Evolutionary conservation across 805 yeast species (phyloP), one percentile per base, ranked within the genome.

Genomic region (Candida glaebosa): DNA sequence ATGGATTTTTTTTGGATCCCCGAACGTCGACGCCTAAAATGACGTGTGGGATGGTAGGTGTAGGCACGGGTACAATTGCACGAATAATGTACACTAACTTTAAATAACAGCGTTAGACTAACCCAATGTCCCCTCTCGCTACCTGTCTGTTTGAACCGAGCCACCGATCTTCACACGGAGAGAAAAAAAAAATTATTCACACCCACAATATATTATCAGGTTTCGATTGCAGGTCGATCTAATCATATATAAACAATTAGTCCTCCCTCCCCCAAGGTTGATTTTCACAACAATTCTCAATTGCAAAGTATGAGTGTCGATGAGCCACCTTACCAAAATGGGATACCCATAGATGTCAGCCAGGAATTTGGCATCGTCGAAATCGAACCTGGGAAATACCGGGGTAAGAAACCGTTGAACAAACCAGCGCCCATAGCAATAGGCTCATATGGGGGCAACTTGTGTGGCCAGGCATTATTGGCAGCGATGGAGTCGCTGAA

Each of bases 391-490:
- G 34, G 25, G 24, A 45, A 42, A 12, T 61, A 45, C 47, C 28
- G 36, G 16, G 55, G 58, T 5, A 44, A 40, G 18, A 34, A 37
- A 24, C 61, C 63, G 0, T 52, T 63, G 26, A 28, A 45, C n/a
- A 61, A 60, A 41, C 62, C 65, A 0, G 38, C 42, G n/a, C 50
- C 55, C 3, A 41, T 38, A 6, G 39, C 61, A 2, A 46, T 59
- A 5, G 67, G 67, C 3, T 66, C 49, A 1, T 65, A 51, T 37
- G 70, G 70, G 2, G 71, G 71, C 1, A 55, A 52, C 36, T 33
- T 66, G 5, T 63, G 57, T 8, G 70, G 62, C 12, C 72, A 66
- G 47, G 67, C 70, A 3, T 34, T 66, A 7, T 42, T 61, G 19
- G 69, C 60, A 16, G 69, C 67, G 4, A 54, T 64, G 18, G 40